Conservation (phyloP, 148 eudicot genomes). For the Amaranthus hypochondriacus region DNA sequence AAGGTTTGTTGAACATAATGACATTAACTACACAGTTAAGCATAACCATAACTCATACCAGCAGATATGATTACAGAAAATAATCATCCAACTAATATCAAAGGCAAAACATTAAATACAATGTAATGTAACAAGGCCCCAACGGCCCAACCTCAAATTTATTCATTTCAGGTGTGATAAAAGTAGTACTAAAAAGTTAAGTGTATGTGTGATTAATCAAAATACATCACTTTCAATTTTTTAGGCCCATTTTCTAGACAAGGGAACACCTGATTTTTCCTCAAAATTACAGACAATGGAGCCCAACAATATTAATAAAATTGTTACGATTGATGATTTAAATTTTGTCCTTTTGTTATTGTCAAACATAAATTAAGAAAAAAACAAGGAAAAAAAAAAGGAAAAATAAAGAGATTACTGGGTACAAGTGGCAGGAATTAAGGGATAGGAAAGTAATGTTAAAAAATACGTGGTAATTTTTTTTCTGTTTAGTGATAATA, state of each 20-base stretch:
- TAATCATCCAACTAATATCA: not conserved
- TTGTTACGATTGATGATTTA: not conserved
- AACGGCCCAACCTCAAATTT: not conserved
- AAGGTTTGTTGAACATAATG: no score
- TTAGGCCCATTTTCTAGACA: not conserved
- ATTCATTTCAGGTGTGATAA: not conserved
- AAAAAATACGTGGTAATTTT: no score
- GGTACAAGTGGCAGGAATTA: no score
- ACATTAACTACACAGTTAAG: no score
- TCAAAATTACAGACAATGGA: not conserved
- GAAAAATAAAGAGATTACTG: no score
- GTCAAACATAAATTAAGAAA: no score
- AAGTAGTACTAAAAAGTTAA: not conserved
- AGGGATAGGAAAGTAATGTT: no score
- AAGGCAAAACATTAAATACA: not conserved
- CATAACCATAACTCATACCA: not conserved
- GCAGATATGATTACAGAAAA: not conserved
- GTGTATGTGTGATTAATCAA: not conserved
- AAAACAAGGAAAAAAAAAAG: no score
- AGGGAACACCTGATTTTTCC: not conserved
- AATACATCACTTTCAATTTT: not conserved
- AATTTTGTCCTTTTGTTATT: no score
- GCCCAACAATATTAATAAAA: not conserved
- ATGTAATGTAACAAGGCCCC: not conserved
- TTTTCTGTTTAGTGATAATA: no score